Conservation (phyloP, 1,284 basidiomycete genomes). For the Puccinia horiana region DNA sequence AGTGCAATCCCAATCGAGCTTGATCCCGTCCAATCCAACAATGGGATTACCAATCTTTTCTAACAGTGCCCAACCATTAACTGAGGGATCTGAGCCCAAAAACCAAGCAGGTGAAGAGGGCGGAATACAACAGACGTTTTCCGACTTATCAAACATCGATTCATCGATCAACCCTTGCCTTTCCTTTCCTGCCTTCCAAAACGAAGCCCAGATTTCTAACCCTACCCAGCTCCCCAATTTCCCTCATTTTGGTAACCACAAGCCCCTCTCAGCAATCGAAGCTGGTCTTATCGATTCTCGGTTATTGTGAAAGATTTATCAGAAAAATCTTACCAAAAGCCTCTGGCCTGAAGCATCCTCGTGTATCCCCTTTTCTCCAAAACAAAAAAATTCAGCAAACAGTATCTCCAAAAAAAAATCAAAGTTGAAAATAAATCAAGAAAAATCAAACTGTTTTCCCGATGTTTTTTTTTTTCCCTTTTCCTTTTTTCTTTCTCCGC, state of each 20-base stretch:
- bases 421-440: too few species aligned
- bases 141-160: not conserved
- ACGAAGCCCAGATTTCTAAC: not conserved
- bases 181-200: not conserved
- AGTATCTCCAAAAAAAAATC: too few species aligned
- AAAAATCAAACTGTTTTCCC: too few species aligned
- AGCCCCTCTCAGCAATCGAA: not conserved
- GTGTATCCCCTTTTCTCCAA: too few species aligned
- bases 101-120: not conserved
- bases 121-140: not conserved
- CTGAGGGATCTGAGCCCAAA: not conserved
- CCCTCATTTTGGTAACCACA: not conserved
- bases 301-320: not conserved
- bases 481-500: too few species aligned
- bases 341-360: too few species aligned
- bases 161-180: constrained; percentile 10
- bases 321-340: too few species aligned
- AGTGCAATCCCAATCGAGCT: not conserved
- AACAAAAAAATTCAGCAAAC: too few species aligned
- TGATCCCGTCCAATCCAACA: not conserved
- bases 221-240: not conserved
- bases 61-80: not conserved
- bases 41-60: not conserved
- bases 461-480: too few species aligned
- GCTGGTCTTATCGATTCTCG: constrained; percentile 14